Evolutionary conservation across 768 basidiomycete species (phyloP).

Genomic region (Mycena olivaceomarginata): DNA sequence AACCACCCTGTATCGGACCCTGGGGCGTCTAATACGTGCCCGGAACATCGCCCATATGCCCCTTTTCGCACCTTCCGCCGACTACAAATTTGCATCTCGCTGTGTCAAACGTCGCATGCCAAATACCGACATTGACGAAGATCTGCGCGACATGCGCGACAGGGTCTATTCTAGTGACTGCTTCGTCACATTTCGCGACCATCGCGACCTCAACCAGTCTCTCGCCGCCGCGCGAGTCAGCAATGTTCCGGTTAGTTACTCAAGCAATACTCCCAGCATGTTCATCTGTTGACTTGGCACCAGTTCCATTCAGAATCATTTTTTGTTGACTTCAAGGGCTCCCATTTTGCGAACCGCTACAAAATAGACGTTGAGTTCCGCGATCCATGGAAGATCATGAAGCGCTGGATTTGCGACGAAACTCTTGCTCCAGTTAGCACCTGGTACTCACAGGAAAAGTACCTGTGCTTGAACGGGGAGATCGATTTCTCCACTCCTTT

Average conservation of each 20-base stretch:
- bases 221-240: slow-evolving; percentile 29
- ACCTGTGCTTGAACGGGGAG: slow-evolving; percentile 26
- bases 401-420: slow-evolving; percentile 34
- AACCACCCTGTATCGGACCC: background rate
- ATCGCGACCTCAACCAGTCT: slow-evolving; percentile 35
- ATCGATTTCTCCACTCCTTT: slow-evolving; percentile 31
- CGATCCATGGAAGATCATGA: slow-evolving; percentile 45
- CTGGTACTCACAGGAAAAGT: slow-evolving; percentile 39
- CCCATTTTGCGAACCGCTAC: slow-evolving; percentile 25
- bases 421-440: slow-evolving; percentile 33
- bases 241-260: slow-evolving; percentile 24
- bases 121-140: slow-evolving; percentile 33
- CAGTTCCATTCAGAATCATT: slow-evolving; percentile 37
- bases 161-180: background rate
- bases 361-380: slow-evolving; percentile 41
- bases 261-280: too few relatives aligned
- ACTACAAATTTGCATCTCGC: slow-evolving; percentile 27
- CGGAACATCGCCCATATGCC: slow-evolving; percentile 20
- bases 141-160: background rate
- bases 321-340: background rate
- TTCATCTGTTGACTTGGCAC: background rate
- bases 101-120: slow-evolving; percentile 22
- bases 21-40: background rate
- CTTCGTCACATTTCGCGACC: slow-evolving; percentile 19
- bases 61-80: slow-evolving; percentile 25